Percentiles rank a stretch among this genome's conserved stretches.
These are phyloP conservation scores for Chlorella ohadii DNA, from an alignment of 139 green algal species.

Conservation along the genomic window DNA sequence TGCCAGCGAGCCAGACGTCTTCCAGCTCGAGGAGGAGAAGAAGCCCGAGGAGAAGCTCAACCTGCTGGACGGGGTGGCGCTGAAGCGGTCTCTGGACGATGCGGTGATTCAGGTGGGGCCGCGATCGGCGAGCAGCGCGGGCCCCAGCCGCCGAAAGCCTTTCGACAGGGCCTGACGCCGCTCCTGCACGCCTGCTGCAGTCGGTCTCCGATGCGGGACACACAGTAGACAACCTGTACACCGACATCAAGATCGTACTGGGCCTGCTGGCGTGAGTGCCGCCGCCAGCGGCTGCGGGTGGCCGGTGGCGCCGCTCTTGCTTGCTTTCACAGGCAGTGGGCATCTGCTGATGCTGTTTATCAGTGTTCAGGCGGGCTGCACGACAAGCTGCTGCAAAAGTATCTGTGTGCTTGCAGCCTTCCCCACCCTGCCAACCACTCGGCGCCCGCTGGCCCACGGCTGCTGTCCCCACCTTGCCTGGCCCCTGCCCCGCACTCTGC, in stretches of 20 bases:
- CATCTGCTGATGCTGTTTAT: too few relatives aligned
- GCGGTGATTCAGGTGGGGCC: slow-evolving; percentile 53
- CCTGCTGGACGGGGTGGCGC: slow-evolving; percentile 56
- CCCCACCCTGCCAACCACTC: too few relatives aligned
- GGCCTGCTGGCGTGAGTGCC: slow-evolving; percentile 71
- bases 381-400: too few relatives aligned
- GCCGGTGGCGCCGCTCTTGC: too few relatives aligned
- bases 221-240: slow-evolving; percentile 66
- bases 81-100: slow-evolving; percentile 75
- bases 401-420: too few relatives aligned
- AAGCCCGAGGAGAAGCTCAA: slow-evolving; percentile 52
- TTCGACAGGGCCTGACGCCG: background rate
- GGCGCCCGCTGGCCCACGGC: too few relatives aligned
- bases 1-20: slow-evolving; percentile 20
- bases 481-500: background rate
- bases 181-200: slow-evolving; percentile 41
- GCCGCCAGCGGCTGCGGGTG: too few relatives aligned
- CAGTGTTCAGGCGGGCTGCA: too few relatives aligned
- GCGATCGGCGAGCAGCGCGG: background rate
- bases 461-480: background rate
- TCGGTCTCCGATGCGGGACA: slow-evolving; percentile 60
- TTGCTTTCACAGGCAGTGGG: too few relatives aligned
- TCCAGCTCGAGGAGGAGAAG: slow-evolving; percentile 17
- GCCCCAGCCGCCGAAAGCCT: too few relatives aligned
- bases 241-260: slow-evolving; percentile 77